Evolutionary conservation across 768 basidiomycete genomes (phyloP), one percentile per base, ranked within the genome.

Genomic region (Austroboletus festivus): DNA sequence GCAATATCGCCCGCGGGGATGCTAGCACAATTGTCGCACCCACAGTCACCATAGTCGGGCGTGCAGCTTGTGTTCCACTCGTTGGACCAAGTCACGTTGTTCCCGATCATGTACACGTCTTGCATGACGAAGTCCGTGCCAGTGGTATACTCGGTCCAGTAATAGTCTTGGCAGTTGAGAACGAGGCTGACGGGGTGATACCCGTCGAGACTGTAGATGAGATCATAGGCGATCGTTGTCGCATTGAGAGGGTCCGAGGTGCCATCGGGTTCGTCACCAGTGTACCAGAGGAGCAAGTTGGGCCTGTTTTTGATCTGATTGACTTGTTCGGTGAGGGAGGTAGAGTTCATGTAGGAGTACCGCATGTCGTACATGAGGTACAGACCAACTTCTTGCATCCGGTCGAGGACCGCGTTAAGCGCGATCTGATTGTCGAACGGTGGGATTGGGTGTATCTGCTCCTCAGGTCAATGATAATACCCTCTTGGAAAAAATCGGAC

Each of bases 321-420:
- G 18, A 91, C 87, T 68, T 92, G 79, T 47, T 79, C 76, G 2
- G 73, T 79, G 22, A 90, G 82, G 1, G 77, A 73, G 6, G 79
- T 75, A 8, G 68, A 54, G 63, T 90, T 82, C 75, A 74, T 79
- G 68, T 89, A 90, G 5, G 78, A 78, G 77, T 44, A 71, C 42
- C 87, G 76, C 87, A 91, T 89, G 61, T 90, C 86, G 54, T 91
- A 92, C 81, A 90, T 89, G 46, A 90, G 73, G 58, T 85, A 91
- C 10, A 67, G n/a, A 0, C 78, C 79, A 0, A 82, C 79, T 51
- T 83, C 76, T 62, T 89, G 80, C 83, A 89, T 87, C 37, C 75
- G 70, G 57, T 88, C 82, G 7, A 89, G 59, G 22, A 87, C 80
- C 42, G 72, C 49, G 30, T 80, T 74, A 0, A 89, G 67, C 0